Percentiles rank a stretch among this genome's conserved stretches.
Conservation (phyloP, 2,329 filamentous ascomycete genomes). For the Neurospora sp. region DNA sequence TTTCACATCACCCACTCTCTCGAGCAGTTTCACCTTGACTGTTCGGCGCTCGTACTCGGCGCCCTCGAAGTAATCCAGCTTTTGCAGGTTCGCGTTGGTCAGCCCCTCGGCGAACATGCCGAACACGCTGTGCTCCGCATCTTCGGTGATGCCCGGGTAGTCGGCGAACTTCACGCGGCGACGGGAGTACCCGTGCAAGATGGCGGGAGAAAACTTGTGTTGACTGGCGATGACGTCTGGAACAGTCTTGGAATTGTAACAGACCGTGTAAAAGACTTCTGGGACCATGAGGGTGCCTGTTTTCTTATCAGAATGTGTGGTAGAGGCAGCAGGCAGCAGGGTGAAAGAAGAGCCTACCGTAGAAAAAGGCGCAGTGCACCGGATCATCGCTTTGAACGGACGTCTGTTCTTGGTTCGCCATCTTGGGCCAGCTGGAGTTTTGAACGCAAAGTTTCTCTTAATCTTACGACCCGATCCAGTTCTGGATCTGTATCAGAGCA, state of each 20-base stretch:
- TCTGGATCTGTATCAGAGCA: too few relatives aligned
- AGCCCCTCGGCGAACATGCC: conserved; percentile 72
- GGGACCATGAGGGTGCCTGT: conserved; percentile 59
- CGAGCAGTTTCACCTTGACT: conserved; percentile 42
- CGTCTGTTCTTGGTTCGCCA: too few relatives aligned
- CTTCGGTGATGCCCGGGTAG: conserved; percentile 68
- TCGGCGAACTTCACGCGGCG: conserved; percentile 58
- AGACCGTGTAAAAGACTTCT: conserved; percentile 75
- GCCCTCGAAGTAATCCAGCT: conserved; percentile 78
- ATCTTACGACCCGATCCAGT: too few relatives aligned
- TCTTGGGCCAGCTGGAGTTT: too few relatives aligned
- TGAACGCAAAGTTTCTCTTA: too few relatives aligned
- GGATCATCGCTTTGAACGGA: too few relatives aligned
- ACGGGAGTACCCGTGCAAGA: conserved; percentile 65
- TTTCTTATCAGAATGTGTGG: too few relatives aligned
- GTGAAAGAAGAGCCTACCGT: conserved; percentile 29
- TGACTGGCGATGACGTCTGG: conserved; percentile 42
- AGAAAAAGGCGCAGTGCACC: conserved; percentile 35
- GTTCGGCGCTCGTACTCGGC: conserved; percentile 53
- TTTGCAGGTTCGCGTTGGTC: conserved; percentile 62
- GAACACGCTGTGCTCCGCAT: conserved; percentile 48
- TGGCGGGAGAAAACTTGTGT: conserved; percentile 57
- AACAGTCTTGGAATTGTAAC: conserved; percentile 49
- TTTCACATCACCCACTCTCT: conserved; percentile 23
- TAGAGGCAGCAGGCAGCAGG: too few relatives aligned